A percentile compares a stretch with the other conserved stretches of the same genome.
These are phyloP conservation scores for Wallacemonas sp. DNA, from an alignment of 208 protist genomes.

Conservation along the genomic window DNA sequence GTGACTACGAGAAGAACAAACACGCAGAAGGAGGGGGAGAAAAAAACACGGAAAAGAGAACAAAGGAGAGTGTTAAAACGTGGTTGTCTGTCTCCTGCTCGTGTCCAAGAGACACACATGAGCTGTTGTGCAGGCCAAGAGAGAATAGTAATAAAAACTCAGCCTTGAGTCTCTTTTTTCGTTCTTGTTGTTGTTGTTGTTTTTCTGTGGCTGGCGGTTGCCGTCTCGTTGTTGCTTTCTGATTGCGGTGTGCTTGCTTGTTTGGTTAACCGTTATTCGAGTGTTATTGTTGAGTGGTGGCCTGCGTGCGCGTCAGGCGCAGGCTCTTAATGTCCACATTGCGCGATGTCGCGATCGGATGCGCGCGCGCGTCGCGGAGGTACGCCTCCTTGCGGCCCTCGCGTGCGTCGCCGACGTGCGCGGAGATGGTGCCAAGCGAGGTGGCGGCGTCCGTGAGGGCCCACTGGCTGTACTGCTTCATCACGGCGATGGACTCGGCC, in stretches of 20 bases:
- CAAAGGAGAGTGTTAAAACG: too few species aligned
- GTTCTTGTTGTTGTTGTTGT: neutral
- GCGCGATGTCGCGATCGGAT: conserved; percentile 64
- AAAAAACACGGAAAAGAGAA: too few species aligned
- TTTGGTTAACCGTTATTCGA: neutral
- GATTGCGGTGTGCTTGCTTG: too few species aligned
- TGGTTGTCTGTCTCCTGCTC: too few species aligned
- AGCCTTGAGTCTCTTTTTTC: too few species aligned
- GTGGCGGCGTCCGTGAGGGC: conserved; percentile 46
- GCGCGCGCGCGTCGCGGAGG: conserved; percentile 57
- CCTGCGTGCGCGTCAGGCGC: conserved; percentile 17
- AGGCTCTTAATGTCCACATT: conserved; percentile 71
- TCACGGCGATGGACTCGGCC: conserved; percentile 26
- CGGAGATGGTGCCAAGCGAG: conserved; percentile 66
- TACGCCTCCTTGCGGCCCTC: conserved; percentile 70
- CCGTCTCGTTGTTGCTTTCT: neutral
- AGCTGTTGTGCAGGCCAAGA: too few species aligned
- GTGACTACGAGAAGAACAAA: too few species aligned
- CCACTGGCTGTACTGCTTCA: conserved; percentile 68
- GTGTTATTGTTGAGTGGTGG: neutral
- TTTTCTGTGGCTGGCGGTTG: neutral
- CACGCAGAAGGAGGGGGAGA: too few species aligned
- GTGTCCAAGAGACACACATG: too few species aligned
- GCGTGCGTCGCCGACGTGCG: conserved; percentile 56
- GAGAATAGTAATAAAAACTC: too few species aligned